Evolutionary conservation across 2,329 filamentous ascomycete genomes (phyloP).

Genomic region (Pyrenochaeta sp.): DNA sequence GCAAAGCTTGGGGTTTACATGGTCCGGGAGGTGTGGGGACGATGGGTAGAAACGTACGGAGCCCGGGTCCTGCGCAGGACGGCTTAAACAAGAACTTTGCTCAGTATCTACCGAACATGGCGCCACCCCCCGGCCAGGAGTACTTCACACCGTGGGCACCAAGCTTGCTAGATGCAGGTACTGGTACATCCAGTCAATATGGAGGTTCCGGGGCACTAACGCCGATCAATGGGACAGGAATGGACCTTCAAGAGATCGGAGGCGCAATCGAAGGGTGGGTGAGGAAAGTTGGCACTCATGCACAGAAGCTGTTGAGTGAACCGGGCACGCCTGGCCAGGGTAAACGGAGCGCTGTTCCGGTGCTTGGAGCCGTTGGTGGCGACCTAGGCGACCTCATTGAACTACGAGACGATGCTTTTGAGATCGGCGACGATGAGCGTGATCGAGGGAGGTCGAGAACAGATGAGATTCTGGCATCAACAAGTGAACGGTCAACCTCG

Average conservation of each 20-base stretch:
- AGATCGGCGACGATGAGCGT: slow-evolving; percentile 46
- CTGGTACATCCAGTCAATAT: slow-evolving; percentile 36
- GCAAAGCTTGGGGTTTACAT: slow-evolving; percentile 66
- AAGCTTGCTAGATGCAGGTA: slow-evolving; percentile 41
- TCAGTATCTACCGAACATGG: slow-evolving; percentile 81
- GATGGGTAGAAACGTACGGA: slow-evolving; percentile 73
- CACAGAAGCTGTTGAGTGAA: slow-evolving; percentile 50
- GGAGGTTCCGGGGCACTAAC: slow-evolving; percentile 42
- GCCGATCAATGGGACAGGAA: slow-evolving; percentile 39
- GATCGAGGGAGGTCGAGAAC: slow-evolving; percentile 35
- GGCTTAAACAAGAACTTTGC: slow-evolving; percentile 84
- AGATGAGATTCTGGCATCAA: slow-evolving; percentile 22
- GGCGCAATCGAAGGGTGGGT: slow-evolving; percentile 91
- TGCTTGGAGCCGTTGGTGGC: slow-evolving; percentile 53
- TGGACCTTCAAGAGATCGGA: slow-evolving; percentile 80
- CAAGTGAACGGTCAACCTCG: slow-evolving; percentile 22
- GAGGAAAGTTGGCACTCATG: slow-evolving; percentile 77
- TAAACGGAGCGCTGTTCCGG: slow-evolving; percentile 42
- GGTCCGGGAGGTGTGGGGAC: slow-evolving; percentile 91
- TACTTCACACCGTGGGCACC: slow-evolving; percentile 53
- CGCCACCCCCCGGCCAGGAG: slow-evolving; percentile 66
- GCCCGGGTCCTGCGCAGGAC: slow-evolving; percentile 84
- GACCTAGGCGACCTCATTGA: slow-evolving; percentile 74
- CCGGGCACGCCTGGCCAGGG: slow-evolving; percentile 41
- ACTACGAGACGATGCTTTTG: slow-evolving; percentile 67